Percentiles rank a stretch among this genome's conserved stretches.
Conservation (phyloP, 225 moss, liverwort and hornwort genomes). For the Bryoerythrophyllum caledonicum region DNA sequence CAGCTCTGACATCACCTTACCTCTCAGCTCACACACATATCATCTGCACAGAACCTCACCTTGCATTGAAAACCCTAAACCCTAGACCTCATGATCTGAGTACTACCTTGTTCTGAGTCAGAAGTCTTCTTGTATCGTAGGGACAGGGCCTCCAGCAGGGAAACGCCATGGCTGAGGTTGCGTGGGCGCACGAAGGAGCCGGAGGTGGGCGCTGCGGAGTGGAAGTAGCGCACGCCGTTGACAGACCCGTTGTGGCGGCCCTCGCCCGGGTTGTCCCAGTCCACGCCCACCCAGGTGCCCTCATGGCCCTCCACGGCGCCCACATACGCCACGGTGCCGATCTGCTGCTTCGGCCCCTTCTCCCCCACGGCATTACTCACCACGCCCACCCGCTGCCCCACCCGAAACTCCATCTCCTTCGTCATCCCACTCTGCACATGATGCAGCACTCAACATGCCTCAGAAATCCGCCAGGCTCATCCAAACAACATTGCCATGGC, state of each 20-base stretch:
- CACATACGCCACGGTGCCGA: slow-evolving; percentile 71
- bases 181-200: slow-evolving; percentile 86
- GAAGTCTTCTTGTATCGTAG: slow-evolving; percentile 64
- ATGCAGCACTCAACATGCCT: too few relatives aligned
- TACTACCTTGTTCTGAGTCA: slow-evolving; percentile 41
- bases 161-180: slow-evolving; percentile 57
- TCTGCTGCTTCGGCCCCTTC: slow-evolving; percentile 32
- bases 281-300: slow-evolving; percentile 88
- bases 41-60: too few relatives aligned
- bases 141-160: slow-evolving; percentile 65
- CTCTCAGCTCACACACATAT: too few relatives aligned
- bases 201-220: slow-evolving; percentile 46
- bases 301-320: slow-evolving; percentile 71
- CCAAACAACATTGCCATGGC: too few relatives aligned
- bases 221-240: slow-evolving; percentile 80
- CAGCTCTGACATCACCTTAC: too few relatives aligned
- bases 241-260: slow-evolving; percentile 92
- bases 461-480: too few relatives aligned
- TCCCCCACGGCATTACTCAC: slow-evolving; percentile 42
- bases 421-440: slow-evolving; percentile 20
- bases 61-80: too few relatives aligned
- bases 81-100: too few relatives aligned
- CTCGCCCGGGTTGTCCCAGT: slow-evolving; percentile 75
- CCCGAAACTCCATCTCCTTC: slow-evolving; percentile 19
- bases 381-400: slow-evolving; percentile 71